Conservation (phyloP, 192 early-diverging fungal genomes). For the Coemansia sp. region DNA sequence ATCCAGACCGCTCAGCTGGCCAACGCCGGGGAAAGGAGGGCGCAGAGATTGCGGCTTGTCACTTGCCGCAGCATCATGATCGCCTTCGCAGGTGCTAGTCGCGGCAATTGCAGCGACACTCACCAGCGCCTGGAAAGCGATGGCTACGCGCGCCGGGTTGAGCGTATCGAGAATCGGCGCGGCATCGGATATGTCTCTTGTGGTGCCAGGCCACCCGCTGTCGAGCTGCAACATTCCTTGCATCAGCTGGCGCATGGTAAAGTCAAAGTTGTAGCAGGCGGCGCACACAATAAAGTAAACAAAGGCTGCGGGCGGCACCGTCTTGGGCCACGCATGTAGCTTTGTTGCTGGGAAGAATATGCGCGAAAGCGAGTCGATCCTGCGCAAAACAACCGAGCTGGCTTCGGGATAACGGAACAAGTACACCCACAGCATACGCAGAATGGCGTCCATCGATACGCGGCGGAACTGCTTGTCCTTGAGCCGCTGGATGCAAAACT, state of each 20-base stretch:
- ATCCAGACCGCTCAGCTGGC: constrained; percentile 47
- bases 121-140: constrained; percentile 50
- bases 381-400: constrained; percentile 41
- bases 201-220: constrained; percentile 52
- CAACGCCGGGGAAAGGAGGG: constrained; percentile 45
- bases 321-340: constrained; percentile 55
- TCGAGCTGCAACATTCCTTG: constrained; percentile 51
- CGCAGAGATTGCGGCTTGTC: constrained; percentile 7
- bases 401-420: constrained; percentile 86
- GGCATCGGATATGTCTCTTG: constrained; percentile 36
- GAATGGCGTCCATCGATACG: constrained; percentile 75
- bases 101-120: constrained; percentile 41
- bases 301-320: constrained; percentile 47
- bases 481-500: constrained; percentile 67
- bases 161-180: constrained; percentile 47
- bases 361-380: constrained; percentile 52
- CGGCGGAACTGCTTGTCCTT: constrained; percentile 74
- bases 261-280: constrained; percentile 56
- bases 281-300: constrained; percentile 53
- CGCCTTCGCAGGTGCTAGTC: neutral
- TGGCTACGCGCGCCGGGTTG: constrained; percentile 44
- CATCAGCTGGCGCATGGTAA: constrained; percentile 42
- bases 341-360: constrained; percentile 56
- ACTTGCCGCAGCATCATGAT: neutral
- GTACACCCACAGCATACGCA: constrained; percentile 90